A percentile compares a stretch with the other conserved stretches of the same genome.
phyloP scores from a whole-genome alignment of 2,329 filamentous ascomycete genomes.

The Laburnicola sp. region DNA sequence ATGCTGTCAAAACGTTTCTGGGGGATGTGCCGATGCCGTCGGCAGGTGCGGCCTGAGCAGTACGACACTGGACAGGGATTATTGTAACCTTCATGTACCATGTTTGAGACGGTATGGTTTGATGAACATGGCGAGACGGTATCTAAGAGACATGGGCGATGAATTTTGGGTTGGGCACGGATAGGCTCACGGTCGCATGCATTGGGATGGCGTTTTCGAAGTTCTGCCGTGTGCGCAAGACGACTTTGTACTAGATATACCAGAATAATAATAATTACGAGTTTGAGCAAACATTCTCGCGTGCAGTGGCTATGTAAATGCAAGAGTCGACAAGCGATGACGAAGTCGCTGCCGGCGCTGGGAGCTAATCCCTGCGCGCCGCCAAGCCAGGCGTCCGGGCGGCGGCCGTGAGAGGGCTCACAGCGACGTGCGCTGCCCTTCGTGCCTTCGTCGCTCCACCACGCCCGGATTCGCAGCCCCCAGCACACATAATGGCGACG shows the following conservation, averaged over 20 bases:
- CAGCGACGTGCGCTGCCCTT: neutral
- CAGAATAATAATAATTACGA: neutral
- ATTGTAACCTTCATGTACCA: constrained; percentile 6
- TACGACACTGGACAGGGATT: neutral
- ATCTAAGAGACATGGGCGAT: neutral
- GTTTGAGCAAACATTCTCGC: neutral
- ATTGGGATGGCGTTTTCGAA: constrained; percentile 9
- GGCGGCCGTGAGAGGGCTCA: constrained; percentile 1
- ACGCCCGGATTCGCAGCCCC: constrained; percentile 30
- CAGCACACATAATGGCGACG: constrained; percentile 43
- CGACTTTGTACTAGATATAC: too few relatives aligned
- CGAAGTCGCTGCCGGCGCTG: too few relatives aligned
- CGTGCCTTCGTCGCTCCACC: constrained; percentile 23
- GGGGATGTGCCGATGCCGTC: constrained; percentile 10
- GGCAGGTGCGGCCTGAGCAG: constrained; percentile 5
- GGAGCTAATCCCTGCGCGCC: constrained; percentile 25
- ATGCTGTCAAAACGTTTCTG: constrained; percentile 42
- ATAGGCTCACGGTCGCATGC: constrained; percentile 1
- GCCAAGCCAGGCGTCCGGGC: constrained; percentile 21
- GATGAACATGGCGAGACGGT: neutral
- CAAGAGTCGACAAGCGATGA: too few relatives aligned
- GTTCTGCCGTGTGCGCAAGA: neutral
- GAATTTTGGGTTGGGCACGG: neutral
- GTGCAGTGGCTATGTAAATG: too few relatives aligned
- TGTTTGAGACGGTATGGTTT: neutral